Evolutionary conservation across 495 filamentous ascomycete genomes (phyloP), one percentile per base, ranked within the genome.

Genomic region (Xylaria bambusicola): DNA sequence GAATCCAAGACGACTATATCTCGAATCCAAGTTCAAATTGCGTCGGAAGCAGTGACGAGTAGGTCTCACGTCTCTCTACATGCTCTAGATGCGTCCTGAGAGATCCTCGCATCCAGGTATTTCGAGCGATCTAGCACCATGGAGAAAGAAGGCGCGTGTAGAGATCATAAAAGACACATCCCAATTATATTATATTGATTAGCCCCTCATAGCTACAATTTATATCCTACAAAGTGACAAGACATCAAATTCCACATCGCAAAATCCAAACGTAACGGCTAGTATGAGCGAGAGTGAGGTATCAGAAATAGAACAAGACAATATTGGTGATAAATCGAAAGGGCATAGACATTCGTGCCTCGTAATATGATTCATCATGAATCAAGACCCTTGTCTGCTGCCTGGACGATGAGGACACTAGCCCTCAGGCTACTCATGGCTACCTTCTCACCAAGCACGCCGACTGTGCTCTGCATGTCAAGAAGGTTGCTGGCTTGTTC

Each of bases 321-420:
- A 7, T 29, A 18, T 33, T 6, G 24, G 24, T 24, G 5, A 21
- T 18, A 6, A 29, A 44, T 12, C 1, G 13, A 2, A n/a, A 31
- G n/a, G 24, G 9, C n/a, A 10, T 24, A 46, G 42, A 7, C 13
- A 44, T 44, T 44, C 15, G 1, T 18, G 24, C 13, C 13, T 36
- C 46, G 27, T 27, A 1, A 18, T 12, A 3, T 15, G 24, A 24
- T 7, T 26, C 23, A 44, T 58, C 20, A 69, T 24, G 52, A 45
- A 38, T 64, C 66, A 44, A 62, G 20, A 7, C 60, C 66, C 44
- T 54, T 51, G 24, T 73, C 74, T 1, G 75, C 83, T 54, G 89
- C 90, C 66, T 92, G 87, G 24, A 97, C 77, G 52, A 95, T 83
- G 53, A 96, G 73, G n/a, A 96, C 74, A 70, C 89, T 93, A 0